Percentiles rank a stretch among this genome's conserved stretches.
Conservation (phyloP, 495 filamentous ascomycete species). For the Trichoderma reesei region DNA sequence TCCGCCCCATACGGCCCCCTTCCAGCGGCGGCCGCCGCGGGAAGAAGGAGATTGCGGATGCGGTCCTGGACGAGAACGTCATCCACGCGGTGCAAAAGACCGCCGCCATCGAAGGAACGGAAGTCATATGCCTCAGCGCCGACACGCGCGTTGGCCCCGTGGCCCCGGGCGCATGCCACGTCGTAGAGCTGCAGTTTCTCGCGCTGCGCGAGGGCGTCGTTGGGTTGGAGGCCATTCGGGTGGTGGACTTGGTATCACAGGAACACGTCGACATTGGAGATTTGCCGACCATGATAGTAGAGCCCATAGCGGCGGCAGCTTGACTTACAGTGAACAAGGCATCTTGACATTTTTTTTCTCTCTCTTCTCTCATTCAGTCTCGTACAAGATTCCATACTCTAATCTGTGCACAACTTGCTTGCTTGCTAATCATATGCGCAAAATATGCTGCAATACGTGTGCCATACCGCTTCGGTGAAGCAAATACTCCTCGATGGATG, state of each 20-base stretch:
- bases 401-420: too few relatives aligned
- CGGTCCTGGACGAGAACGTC: slow-evolving; percentile 75
- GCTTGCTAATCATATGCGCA: too few relatives aligned
- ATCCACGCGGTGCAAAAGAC: slow-evolving; percentile 75
- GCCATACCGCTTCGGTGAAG: too few relatives aligned
- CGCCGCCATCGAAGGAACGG: slow-evolving; percentile 58
- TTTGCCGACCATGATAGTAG: slow-evolving; percentile 61
- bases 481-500: too few relatives aligned
- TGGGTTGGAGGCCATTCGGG: slow-evolving; percentile 65
- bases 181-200: slow-evolving; percentile 69
- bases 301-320: slow-evolving; percentile 13
- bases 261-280: slow-evolving; percentile 77
- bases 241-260: slow-evolving; percentile 71
- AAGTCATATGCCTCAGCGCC: slow-evolving; percentile 71
- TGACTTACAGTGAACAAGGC: not conserved
- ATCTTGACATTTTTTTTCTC: not conserved
- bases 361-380: not conserved
- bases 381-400: too few relatives aligned
- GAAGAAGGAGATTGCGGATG: slow-evolving; percentile 35
- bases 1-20: slow-evolving; percentile 47
- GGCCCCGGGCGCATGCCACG: slow-evolving; percentile 67
- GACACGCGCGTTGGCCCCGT: slow-evolving; percentile 76
- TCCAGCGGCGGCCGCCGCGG: slow-evolving; percentile 29
- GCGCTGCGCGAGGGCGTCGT: slow-evolving; percentile 67
- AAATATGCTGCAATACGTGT: too few relatives aligned